Base-by-base conservation (phyloP, 306 rosid genomes). In the Dicorynia guianensis region DNA sequence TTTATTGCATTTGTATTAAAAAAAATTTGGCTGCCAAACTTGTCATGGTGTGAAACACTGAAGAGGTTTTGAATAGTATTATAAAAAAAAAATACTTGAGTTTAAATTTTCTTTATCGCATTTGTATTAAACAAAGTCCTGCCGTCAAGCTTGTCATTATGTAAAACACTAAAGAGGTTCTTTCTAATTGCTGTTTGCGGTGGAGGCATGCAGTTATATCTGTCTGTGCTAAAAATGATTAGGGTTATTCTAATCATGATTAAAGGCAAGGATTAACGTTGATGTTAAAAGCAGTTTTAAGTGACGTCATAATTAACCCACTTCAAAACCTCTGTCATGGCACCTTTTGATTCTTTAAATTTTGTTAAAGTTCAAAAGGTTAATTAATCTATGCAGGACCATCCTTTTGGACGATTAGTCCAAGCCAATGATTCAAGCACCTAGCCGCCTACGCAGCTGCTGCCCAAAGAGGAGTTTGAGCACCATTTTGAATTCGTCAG, bases 151-250 rank as follows among this genome's bases (percentile, higher is more conserved):
- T 25, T n/a, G n/a, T n/a, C 40, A 54, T 66, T 67, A 20, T 1
- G 75, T 79, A 70, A 68, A 62, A 36, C 12, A 25, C 10, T 38
- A 36, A 19, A 57, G 3, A 50, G 44, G 14, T 20, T 46, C 40
- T 12, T 65, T 19, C 18, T 44, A 13, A 38, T 5, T 59, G 70
- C 59, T 76, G 12, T 38, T 63, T 70, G 52, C 75, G 81, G 84
- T 79, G 81, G 84, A 66, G 87, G 87, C 47, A 66, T 84, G 87
- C 47, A 66, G 79, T 79, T 70, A 50, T 71, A 36, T 15, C 18
- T 76, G 75, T 72, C 67, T 61, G 3, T 56, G 63, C 44, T 77
- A 75, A 80, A 67, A 80, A 18, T 80, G 59, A 59, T 76, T 63
- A 39, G 54, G 63, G n/a, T n/a, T n/a, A 4, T 61, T 20, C 49